Evolutionary conservation across 768 basidiomycete genomes (phyloP).

Genomic region (Tylopilus rubrobrunneus): DNA sequence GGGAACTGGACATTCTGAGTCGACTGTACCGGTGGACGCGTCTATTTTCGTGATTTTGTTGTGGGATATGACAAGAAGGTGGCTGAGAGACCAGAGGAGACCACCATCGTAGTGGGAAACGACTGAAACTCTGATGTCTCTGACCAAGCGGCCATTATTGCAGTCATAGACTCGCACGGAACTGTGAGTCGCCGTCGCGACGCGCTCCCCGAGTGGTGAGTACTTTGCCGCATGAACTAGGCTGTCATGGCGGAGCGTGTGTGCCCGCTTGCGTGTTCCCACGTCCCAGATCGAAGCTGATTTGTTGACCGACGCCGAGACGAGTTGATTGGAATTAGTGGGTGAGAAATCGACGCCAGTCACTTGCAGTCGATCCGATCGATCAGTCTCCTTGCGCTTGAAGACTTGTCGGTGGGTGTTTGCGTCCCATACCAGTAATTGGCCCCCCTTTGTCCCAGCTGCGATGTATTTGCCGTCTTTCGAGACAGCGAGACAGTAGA

Average conservation of each 20-base stretch:
- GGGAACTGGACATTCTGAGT: background rate
- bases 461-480: background rate
- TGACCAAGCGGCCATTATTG: background rate
- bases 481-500: background rate
- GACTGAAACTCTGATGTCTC: background rate
- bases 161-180: background rate
- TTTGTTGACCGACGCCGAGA: background rate
- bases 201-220: background rate
- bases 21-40: background rate
- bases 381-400: background rate
- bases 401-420: background rate
- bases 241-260: background rate
- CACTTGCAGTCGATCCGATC: background rate
- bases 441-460: background rate
- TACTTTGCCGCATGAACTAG: background rate
- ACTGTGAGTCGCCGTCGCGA: background rate
- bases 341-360: background rate
- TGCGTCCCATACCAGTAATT: background rate
- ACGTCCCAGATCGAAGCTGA: background rate
- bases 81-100: background rate
- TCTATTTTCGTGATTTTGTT: background rate
- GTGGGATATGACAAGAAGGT: background rate
- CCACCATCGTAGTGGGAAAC: background rate
- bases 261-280: background rate
- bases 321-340: background rate